Evolutionary conservation across 2,329 filamentous ascomycete species (phyloP).

Genomic region (Alternaria gansuensis): DNA sequence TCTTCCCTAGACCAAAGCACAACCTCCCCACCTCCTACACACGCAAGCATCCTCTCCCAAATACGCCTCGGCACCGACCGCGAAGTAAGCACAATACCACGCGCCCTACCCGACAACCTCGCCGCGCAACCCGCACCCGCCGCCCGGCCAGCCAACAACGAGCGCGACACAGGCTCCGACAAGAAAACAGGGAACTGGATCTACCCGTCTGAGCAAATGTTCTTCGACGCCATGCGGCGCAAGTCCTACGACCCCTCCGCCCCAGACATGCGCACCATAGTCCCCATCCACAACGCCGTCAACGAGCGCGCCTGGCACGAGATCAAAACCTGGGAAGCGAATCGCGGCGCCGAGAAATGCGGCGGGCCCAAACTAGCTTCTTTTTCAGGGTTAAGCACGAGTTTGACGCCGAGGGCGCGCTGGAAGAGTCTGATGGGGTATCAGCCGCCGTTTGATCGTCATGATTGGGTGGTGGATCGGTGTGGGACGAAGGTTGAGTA

Average conservation of each 20-base stretch:
- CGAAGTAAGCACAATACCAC: conserved; percentile 54
- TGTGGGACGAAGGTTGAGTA: conserved; percentile 89
- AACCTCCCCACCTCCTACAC: conserved; percentile 31
- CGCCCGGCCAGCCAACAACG: conserved; percentile 70
- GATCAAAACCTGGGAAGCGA: conserved; percentile 87
- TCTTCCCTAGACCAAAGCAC: conserved; percentile 47
- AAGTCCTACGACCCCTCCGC: conserved; percentile 79
- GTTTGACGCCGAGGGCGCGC: conserved; percentile 81
- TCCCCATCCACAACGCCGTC: conserved; percentile 97
- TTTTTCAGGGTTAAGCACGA: conserved; percentile 73
- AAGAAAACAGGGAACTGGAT: conserved; percentile 86
- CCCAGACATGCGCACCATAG: conserved; percentile 86
- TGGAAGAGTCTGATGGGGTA: conserved; percentile 89
- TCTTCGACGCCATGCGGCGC: conserved; percentile 95
- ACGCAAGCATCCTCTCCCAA: conserved; percentile 37
- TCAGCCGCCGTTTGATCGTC: conserved; percentile 88
- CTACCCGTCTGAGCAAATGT: conserved; percentile 96
- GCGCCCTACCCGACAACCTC: conserved; percentile 43
- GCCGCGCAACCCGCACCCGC: conserved; percentile 37
- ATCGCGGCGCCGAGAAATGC: conserved; percentile 67
- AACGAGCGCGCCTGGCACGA: conserved; percentile 96
- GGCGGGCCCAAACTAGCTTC: conserved; percentile 82
- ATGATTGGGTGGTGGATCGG: conserved; percentile 96
- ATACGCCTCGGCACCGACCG: conserved; percentile 56
- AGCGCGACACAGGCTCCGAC: conserved; percentile 74